Conservation (phyloP, 805 yeast species). For the Ogataea zsoltii region DNA sequence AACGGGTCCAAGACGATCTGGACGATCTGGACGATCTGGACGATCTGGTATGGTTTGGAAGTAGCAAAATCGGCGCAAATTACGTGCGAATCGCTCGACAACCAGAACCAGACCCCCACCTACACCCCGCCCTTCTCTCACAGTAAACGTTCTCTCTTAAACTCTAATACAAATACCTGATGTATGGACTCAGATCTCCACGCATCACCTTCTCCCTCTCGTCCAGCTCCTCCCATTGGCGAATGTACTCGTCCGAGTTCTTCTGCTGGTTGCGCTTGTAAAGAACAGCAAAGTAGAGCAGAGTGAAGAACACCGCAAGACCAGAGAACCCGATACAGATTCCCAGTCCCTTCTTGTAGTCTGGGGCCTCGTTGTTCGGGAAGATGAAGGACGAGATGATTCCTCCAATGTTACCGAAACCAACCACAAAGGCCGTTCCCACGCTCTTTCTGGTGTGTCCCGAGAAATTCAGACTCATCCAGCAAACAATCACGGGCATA, state of each 20-base stretch:
- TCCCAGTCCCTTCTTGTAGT: conserved; percentile 53
- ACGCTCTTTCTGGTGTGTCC: conserved; percentile 62
- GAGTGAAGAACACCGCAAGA: conserved; percentile 39
- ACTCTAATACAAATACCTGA: conserved; percentile 44
- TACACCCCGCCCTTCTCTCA: too few relatives aligned
- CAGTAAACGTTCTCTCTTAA: too few relatives aligned
- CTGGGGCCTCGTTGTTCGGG: conserved; percentile 57
- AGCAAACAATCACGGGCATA: conserved; percentile 71
- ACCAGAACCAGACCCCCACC: too few relatives aligned
- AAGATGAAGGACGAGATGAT: conserved; percentile 62
- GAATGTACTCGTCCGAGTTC: conserved; percentile 31
- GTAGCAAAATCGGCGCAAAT: too few relatives aligned
- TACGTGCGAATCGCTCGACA: too few relatives aligned
- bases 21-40: background rate
- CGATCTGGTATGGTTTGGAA: too few relatives aligned
- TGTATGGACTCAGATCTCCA: conserved; percentile 44
- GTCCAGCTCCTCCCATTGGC: conserved; percentile 30
- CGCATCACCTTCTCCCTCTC: conserved; percentile 33
- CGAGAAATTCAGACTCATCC: conserved; percentile 61
- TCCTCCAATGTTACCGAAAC: conserved; percentile 76
- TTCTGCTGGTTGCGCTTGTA: conserved; percentile 38
- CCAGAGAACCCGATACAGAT: conserved; percentile 50
- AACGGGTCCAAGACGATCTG: background rate
- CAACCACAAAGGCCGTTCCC: conserved; percentile 55
- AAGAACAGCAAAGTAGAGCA: conserved; percentile 35